Conservation (phyloP, 306 rosid species). For the Clitoria ternatea region DNA sequence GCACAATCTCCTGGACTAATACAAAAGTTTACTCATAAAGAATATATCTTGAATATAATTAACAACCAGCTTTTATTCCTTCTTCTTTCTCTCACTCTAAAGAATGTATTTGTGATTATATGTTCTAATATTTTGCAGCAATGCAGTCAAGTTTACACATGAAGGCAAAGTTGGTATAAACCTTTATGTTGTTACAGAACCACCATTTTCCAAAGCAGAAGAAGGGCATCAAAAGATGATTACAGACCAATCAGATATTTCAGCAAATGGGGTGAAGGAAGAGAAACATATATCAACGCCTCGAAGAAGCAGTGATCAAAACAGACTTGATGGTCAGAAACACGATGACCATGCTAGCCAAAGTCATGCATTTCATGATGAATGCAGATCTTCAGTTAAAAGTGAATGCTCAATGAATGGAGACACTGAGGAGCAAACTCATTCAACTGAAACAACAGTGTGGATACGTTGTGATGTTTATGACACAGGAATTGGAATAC, state of each 20-base stretch:
- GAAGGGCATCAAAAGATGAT: conserved; percentile 35
- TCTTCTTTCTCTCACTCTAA: background rate
- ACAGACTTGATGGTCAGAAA: conserved; percentile 26
- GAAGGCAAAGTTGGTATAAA: conserved; percentile 92
- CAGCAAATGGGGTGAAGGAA: conserved; percentile 47
- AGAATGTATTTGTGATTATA: background rate
- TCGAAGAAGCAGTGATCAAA: conserved; percentile 32
- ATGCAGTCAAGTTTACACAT: conserved; percentile 91
- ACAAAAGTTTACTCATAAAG: too few relatives aligned
- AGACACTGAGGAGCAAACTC: conserved; percentile 41
- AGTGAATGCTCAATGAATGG: conserved; percentile 49
- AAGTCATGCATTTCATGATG: conserved; percentile 38
- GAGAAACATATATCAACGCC: conserved; percentile 38
- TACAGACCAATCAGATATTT: conserved; percentile 30
- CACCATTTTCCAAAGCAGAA: conserved; percentile 46
- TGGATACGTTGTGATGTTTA: conserved; percentile 91
- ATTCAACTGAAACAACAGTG: conserved; percentile 60
- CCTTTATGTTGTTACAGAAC: conserved; percentile 59
- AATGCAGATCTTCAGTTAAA: conserved; percentile 45
- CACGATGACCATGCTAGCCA: conserved; percentile 33
- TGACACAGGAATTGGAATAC: conserved; percentile 98
- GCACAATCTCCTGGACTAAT: too few relatives aligned
- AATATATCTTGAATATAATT: background rate
- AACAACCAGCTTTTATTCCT: background rate
- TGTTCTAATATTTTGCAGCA: conserved; percentile 50